phyloP scores from a whole-genome alignment of 495 filamentous ascomycete genomes.

The Lasiosphaeria miniovina region DNA sequence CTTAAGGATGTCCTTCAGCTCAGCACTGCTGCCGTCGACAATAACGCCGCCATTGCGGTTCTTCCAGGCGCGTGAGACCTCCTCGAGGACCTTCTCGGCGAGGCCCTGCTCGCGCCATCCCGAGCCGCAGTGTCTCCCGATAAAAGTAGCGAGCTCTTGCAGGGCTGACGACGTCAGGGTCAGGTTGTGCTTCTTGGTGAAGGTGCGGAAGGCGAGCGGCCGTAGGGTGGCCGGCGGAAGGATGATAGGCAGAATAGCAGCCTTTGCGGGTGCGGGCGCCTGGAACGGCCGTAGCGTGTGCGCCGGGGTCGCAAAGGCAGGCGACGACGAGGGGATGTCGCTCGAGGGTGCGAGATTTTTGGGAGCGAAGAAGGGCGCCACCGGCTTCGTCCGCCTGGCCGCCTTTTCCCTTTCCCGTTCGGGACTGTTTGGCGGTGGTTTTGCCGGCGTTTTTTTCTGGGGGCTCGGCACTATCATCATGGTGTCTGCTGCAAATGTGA shows the following conservation, averaged over 20 bases:
- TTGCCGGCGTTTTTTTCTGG: slow-evolving; percentile 14
- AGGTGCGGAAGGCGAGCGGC: slow-evolving; percentile 89
- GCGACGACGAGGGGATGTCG: slow-evolving; percentile 80
- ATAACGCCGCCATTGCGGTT: slow-evolving; percentile 79
- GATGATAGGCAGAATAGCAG: slow-evolving; percentile 80
- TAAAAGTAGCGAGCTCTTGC: slow-evolving; percentile 77
- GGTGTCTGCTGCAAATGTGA: slow-evolving; percentile 7
- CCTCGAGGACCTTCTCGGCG: slow-evolving; percentile 87
- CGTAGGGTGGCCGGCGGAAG: slow-evolving; percentile 83
- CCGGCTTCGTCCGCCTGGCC: slow-evolving; percentile 30
- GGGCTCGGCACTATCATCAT: slow-evolving; percentile 32
- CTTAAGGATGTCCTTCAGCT: slow-evolving; percentile 76
- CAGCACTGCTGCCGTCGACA: slow-evolving; percentile 75
- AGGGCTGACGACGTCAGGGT: slow-evolving; percentile 88
- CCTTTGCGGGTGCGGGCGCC: slow-evolving; percentile 52
- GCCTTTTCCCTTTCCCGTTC: slow-evolving; percentile 25
- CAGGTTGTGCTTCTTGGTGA: slow-evolving; percentile 96
- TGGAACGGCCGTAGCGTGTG: slow-evolving; percentile 65
- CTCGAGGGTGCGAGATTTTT: slow-evolving; percentile 34
- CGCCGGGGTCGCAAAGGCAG: slow-evolving; percentile 79
- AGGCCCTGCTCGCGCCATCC: slow-evolving; percentile 95
- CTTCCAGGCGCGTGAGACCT: slow-evolving; percentile 88
- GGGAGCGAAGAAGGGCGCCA: slow-evolving; percentile 39
- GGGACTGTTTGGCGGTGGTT: slow-evolving; percentile 19
- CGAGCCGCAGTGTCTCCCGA: slow-evolving; percentile 88